Evolutionary conservation across 2,329 filamentous ascomycete genomes (phyloP).

Genomic region (Thielaviopsis ethacetica): DNA sequence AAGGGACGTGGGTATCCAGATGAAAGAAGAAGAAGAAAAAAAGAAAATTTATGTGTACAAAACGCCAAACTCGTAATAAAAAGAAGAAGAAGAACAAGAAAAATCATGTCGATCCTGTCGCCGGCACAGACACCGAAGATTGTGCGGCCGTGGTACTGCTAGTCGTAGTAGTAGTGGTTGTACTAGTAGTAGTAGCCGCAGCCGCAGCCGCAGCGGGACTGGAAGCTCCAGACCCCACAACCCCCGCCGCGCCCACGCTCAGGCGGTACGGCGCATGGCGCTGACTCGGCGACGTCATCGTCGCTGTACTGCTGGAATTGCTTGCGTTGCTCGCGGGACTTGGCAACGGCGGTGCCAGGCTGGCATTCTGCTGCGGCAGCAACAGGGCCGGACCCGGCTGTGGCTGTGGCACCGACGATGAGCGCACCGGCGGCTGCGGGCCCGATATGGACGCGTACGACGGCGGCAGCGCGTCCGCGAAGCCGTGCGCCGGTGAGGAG

Average conservation of each 20-base stretch:
- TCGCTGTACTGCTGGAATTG: too few relatives aligned
- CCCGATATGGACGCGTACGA: conserved; percentile 6
- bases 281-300: neutral
- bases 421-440: too few relatives aligned
- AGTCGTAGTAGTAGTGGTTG: too few relatives aligned
- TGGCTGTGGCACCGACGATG: too few relatives aligned
- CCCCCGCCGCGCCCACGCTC: neutral
- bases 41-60: neutral
- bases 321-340: too few relatives aligned
- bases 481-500: neutral
- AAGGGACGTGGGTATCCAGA: neutral
- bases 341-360: too few relatives aligned
- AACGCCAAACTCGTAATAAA: neutral
- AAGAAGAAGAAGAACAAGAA: neutral
- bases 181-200: too few relatives aligned
- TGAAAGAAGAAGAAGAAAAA: neutral
- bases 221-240: neutral
- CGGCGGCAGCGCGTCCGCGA: conserved; percentile 4
- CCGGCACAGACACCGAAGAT: neutral
- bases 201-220: too few relatives aligned
- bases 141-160: too few relatives aligned
- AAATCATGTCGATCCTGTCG: neutral
- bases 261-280: neutral
- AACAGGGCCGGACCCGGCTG: too few relatives aligned
- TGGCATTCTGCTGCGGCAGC: too few relatives aligned